A percentile compares a stretch with the other conserved stretches of the same genome.
These are phyloP conservation scores for Juglanconis oblonga DNA, from an alignment of 2,329 filamentous ascomycete species.

Conservation along the genomic window DNA sequence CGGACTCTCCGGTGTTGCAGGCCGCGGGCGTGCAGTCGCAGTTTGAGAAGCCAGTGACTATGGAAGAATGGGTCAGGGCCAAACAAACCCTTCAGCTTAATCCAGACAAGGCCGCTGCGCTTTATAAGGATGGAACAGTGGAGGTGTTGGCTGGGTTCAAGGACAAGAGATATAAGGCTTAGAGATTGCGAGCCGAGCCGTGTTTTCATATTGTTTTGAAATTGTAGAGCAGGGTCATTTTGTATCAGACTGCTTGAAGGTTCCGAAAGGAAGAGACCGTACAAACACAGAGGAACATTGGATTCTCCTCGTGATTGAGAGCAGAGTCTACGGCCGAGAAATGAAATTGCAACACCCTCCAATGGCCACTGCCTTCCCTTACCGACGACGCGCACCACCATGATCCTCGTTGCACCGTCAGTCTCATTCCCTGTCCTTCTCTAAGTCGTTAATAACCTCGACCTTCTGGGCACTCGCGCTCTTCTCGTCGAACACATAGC, in stretches of 20 bases:
- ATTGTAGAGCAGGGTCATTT: no score
- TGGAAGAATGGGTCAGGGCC: not conserved
- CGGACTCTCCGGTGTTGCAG: constrained; percentile 31
- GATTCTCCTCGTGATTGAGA: no score
- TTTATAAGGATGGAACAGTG: not conserved
- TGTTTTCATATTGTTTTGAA: no score
- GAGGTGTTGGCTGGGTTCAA: not conserved
- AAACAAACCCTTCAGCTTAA: not conserved
- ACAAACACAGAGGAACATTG: no score
- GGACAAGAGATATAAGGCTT: not conserved
- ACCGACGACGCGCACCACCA: no score
- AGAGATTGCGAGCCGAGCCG: constrained; percentile 38
- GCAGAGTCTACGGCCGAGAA: no score
- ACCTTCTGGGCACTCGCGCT: constrained; percentile 61
- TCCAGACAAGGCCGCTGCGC: not conserved
- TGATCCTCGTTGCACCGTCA: no score
- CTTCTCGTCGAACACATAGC: constrained; percentile 69
- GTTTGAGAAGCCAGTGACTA: not conserved
- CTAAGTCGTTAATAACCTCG: constrained; percentile 30
- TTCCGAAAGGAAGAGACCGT: no score
- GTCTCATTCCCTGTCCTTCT: constrained; percentile 10
- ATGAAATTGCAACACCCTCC: no score
- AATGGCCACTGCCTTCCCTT: no score
- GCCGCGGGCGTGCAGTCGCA: not conserved
- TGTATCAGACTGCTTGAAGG: no score